Evolutionary conservation across 495 filamentous ascomycete genomes (phyloP).

Genomic region (Podospora bellae-mahoneyi): DNA sequence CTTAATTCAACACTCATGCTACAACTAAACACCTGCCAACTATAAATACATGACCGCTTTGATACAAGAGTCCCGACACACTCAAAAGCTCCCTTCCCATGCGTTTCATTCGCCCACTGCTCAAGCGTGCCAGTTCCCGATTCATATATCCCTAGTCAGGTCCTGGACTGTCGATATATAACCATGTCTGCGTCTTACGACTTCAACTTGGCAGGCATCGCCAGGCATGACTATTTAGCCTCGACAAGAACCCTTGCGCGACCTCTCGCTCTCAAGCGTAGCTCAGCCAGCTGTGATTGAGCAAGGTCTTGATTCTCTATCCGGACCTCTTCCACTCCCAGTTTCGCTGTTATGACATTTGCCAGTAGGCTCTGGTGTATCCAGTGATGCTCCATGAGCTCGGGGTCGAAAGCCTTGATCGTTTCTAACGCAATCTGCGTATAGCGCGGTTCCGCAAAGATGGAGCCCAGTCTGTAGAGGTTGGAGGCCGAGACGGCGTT

Average conservation of each 20-base stretch:
- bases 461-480: slow-evolving; percentile 68
- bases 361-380: slow-evolving; percentile 77
- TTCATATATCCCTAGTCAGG: too few relatives aligned
- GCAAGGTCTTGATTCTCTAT: slow-evolving; percentile 11
- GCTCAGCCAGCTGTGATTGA: slow-evolving; percentile 9
- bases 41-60: too few relatives aligned
- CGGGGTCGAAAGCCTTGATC: slow-evolving; percentile 77
- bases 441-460: slow-evolving; percentile 67
- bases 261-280: slow-evolving; percentile 16
- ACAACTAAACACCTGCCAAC: too few relatives aligned
- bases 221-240: neutral
- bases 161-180: too few relatives aligned
- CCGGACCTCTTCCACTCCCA: slow-evolving; percentile 42
- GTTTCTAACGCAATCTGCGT: slow-evolving; percentile 66
- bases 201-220: too few relatives aligned
- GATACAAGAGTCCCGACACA: too few relatives aligned
- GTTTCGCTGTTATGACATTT: slow-evolving; percentile 62
- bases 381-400: slow-evolving; percentile 89
- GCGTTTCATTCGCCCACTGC: too few relatives aligned
- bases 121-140: too few relatives aligned
- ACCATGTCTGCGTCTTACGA: too few relatives aligned
- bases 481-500: slow-evolving; percentile 85
- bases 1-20: neutral
- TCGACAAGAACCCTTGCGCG: slow-evolving; percentile 21
- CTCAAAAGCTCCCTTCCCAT: too few relatives aligned